phyloP scores from a whole-genome alignment of 2,329 filamentous ascomycete genomes.

The Ophiostoma angusticollis region DNA sequence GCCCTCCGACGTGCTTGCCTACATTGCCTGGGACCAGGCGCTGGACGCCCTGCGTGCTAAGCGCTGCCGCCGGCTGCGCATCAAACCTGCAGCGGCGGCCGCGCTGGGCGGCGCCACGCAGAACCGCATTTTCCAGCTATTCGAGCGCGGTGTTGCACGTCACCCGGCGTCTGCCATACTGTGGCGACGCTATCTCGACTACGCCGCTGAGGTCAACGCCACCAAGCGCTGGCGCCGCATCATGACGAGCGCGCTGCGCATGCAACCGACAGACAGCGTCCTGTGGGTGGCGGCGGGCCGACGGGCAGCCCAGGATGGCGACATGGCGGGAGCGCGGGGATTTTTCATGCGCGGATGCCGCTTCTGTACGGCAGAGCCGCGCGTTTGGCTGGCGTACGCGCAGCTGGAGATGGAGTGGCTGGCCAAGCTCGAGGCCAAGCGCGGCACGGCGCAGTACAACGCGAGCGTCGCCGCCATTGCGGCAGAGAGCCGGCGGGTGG shows the following conservation, averaged over 20 bases:
- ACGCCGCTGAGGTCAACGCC: constrained; percentile 55
- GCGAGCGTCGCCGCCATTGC: constrained; percentile 4
- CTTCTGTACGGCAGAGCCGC: constrained; percentile 66
- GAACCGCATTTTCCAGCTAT: constrained; percentile 74
- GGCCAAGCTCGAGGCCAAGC: constrained; percentile 62
- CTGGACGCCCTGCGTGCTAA: constrained; percentile 69
- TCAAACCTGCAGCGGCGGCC: too few relatives aligned
- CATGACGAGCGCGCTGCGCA: constrained; percentile 57
- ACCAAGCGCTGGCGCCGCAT: constrained; percentile 52
- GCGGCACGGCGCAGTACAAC: constrained; percentile 28
- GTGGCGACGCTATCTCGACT: constrained; percentile 86
- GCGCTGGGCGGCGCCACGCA: constrained; percentile 60
- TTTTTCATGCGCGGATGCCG: constrained; percentile 82
- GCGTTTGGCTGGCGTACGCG: constrained; percentile 81
- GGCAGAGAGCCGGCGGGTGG: constrained; percentile 21
- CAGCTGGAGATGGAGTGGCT: constrained; percentile 89
- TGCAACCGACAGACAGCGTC: constrained; percentile 72
- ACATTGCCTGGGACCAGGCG: constrained; percentile 59
- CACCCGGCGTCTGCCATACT: constrained; percentile 70
- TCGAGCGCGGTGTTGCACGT: constrained; percentile 73
- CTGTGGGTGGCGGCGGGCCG: constrained; percentile 81
- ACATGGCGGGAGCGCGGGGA: constrained; percentile 73
- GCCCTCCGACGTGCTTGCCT: constrained; percentile 69
- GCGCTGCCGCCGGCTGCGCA: constrained; percentile 66
- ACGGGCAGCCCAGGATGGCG: constrained; percentile 63